Conservation (phyloP, 441 rosid genomes). For the Arabidopsis lyrata region DNA sequence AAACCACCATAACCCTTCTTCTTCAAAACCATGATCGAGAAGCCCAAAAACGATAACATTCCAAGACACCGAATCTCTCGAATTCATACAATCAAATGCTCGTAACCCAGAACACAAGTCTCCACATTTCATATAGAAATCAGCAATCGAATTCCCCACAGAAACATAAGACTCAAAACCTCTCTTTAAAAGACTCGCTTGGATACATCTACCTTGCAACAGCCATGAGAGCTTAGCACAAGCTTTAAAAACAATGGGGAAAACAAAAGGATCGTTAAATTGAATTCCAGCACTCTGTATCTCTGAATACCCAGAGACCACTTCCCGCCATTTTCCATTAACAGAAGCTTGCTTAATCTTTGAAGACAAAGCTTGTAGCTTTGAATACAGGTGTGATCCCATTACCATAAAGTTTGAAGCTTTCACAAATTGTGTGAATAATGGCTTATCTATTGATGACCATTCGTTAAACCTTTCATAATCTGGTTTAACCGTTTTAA, state of each 20-base stretch:
- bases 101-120: slow-evolving; percentile 52
- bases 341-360: slow-evolving; percentile 57
- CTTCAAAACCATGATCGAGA: slow-evolving; percentile 51
- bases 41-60: slow-evolving; percentile 65
- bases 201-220: slow-evolving; percentile 54
- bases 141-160: slow-evolving; percentile 62
- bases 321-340: slow-evolving; percentile 63
- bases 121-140: slow-evolving; percentile 63
- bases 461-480: slow-evolving; percentile 5
- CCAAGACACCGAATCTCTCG: slow-evolving; percentile 75
- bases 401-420: slow-evolving; percentile 32
- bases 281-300: slow-evolving; percentile 50
- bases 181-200: slow-evolving; percentile 59
- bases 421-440: background rate
- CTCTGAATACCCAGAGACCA: slow-evolving; percentile 51
- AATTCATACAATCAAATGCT: slow-evolving; percentile 49
- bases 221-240: slow-evolving; percentile 54
- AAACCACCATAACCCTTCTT: slow-evolving; percentile 63
- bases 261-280: slow-evolving; percentile 53
- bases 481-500: background rate
- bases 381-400: slow-evolving; percentile 38
- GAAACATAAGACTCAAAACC: slow-evolving; percentile 61
- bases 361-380: slow-evolving; percentile 47
- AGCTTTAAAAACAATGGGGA: slow-evolving; percentile 65
- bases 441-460: background rate